A percentile compares a stretch with the other conserved stretches of the same genome.
phyloP scores from a whole-genome alignment of 306 rosid genomes.

The Cucurbita ficifolia region DNA sequence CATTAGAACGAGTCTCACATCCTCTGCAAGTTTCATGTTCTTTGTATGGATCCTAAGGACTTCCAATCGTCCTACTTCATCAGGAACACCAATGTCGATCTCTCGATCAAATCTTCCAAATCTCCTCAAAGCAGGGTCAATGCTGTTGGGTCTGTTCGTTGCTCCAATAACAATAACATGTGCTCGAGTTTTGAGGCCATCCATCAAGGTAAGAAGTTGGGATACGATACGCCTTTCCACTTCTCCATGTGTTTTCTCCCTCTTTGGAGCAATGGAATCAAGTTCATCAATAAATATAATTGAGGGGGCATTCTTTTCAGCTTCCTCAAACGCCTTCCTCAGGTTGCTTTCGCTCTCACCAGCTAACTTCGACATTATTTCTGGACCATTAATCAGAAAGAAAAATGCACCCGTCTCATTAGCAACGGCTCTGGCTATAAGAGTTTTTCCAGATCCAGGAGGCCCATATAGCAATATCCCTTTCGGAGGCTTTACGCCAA shows the following conservation, averaged over 20 bases:
- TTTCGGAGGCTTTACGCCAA: constrained; percentile 63
- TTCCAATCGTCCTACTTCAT: constrained; percentile 63
- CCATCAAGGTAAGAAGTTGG: constrained; percentile 63
- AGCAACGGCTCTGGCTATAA: constrained; percentile 59
- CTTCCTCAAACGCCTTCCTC: constrained; percentile 67
- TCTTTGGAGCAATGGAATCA: constrained; percentile 62
- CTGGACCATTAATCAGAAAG: constrained; percentile 55
- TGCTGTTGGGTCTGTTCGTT: constrained; percentile 51
- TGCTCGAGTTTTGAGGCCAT: constrained; percentile 51
- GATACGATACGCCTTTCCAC: constrained; percentile 62
- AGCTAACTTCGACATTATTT: constrained; percentile 67
- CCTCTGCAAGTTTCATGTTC: constrained; percentile 59
- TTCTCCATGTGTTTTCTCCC: constrained; percentile 66
- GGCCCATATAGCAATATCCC: constrained; percentile 66
- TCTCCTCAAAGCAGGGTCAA: constrained; percentile 57
- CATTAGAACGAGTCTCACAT: constrained; percentile 20
- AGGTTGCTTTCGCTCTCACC: constrained; percentile 61
- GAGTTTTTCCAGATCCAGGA: constrained; percentile 60
- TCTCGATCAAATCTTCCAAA: constrained; percentile 59
- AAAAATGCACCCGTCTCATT: constrained; percentile 69
- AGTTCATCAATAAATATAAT: constrained; percentile 53
- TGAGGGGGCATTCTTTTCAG: constrained; percentile 62
- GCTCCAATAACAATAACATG: constrained; percentile 55
- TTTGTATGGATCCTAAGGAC: constrained; percentile 54
- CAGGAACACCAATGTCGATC: constrained; percentile 60